Evolutionary conservation across 1,284 basidiomycete genomes (phyloP).

Genomic region (Apiotrichum akiyoshidainum): DNA sequence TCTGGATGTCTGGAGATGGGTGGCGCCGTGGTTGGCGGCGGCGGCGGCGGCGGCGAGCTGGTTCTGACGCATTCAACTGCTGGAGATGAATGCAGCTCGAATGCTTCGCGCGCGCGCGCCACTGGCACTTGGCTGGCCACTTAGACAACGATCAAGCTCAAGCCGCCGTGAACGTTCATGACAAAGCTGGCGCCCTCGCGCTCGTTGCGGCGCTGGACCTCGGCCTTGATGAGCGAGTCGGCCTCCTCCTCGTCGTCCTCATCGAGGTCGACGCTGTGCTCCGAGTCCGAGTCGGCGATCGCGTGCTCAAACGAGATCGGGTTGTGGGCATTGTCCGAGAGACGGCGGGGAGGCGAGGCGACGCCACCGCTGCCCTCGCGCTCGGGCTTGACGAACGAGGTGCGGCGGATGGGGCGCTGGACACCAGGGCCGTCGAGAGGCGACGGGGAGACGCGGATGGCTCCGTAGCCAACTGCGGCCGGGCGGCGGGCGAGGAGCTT

Average conservation of each 20-base stretch:
- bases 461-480: constrained; percentile 37
- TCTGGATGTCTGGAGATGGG: too few relatives aligned
- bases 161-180: constrained; percentile 44
- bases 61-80: too few relatives aligned
- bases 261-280: constrained; percentile 24
- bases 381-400: constrained; percentile 28
- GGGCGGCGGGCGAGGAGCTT: constrained; percentile 43
- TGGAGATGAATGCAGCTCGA: too few relatives aligned
- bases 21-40: background rate
- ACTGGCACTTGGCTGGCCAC: background rate
- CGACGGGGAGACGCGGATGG: constrained; percentile 43
- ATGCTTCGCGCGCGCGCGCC: too few relatives aligned
- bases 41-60: background rate
- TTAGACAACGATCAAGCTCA: constrained; percentile 45
- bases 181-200: constrained; percentile 44
- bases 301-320: constrained; percentile 8
- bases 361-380: constrained; percentile 5
- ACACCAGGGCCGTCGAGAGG: constrained; percentile 19
- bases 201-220: constrained; percentile 33
- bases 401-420: constrained; percentile 26
- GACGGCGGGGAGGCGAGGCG: constrained; percentile 4
- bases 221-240: constrained; percentile 35
- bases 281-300: constrained; percentile 26
- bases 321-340: constrained; percentile 2
- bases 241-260: constrained; percentile 43